Evolutionary conservation across 1,284 basidiomycete genomes (phyloP).

Genomic region (Anthracocystis walkeri): DNA sequence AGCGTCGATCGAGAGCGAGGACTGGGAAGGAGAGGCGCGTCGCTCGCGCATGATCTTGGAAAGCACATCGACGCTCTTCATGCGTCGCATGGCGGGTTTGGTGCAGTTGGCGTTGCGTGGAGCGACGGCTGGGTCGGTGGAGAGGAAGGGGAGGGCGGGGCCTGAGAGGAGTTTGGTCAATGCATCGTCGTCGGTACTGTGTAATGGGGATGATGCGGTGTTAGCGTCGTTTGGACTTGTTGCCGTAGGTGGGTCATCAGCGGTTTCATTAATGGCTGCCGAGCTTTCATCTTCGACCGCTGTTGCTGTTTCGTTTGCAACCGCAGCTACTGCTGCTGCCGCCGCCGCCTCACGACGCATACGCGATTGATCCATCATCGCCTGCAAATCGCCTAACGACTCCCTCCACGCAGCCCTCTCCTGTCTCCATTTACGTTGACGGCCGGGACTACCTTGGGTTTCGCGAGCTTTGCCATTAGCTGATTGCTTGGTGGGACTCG

Average conservation of each 20-base stretch:
- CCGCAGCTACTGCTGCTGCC: conserved; percentile 7
- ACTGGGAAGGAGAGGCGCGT: conserved; percentile 11
- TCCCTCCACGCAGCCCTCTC: conserved; percentile 47
- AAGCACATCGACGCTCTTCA: conserved; percentile 54
- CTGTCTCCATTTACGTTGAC: conserved; percentile 42
- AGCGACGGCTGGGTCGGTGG: conserved; percentile 46
- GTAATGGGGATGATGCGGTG: background rate
- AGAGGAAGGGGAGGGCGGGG: conserved; percentile 39
- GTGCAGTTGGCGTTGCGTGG: conserved; percentile 48
- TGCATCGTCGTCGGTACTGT: conserved; percentile 17
- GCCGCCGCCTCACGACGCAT: conserved; percentile 21
- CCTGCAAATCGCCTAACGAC: conserved; percentile 38
- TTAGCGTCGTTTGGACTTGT: background rate
- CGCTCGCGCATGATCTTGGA: conserved; percentile 42
- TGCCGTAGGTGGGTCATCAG: background rate
- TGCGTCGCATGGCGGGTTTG: conserved; percentile 37
- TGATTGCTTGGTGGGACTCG: conserved; percentile 36
- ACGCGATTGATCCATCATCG: conserved; percentile 42
- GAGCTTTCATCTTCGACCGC: background rate
- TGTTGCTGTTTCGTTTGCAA: background rate
- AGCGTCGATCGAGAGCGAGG: background rate
- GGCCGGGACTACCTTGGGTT: conserved; percentile 12
- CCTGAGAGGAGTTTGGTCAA: conserved; percentile 30
- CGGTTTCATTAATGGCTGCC: background rate
- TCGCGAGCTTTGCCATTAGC: background rate